Percentiles rank a stretch among this genome's conserved stretches.
These are phyloP conservation scores for Scutellaria baicalensis DNA, from an alignment of 257 asterid species.

Conservation along the genomic window DNA sequence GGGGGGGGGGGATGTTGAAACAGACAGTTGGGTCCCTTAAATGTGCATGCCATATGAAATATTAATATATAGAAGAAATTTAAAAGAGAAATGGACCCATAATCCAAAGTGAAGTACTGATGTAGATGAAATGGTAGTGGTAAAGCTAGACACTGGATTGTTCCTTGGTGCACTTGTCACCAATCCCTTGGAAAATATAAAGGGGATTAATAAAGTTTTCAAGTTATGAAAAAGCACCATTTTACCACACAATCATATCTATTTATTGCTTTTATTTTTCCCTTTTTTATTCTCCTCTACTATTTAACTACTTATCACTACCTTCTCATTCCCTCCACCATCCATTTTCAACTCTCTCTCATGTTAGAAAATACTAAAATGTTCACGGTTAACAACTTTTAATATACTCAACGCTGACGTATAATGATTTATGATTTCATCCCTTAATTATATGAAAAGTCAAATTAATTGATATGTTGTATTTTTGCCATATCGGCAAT, in stretches of 20 bases:
- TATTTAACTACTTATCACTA: neutral
- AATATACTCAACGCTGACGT: too few relatives aligned
- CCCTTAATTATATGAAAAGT: too few relatives aligned
- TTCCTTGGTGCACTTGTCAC: conserved; percentile 38
- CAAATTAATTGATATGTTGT: too few relatives aligned
- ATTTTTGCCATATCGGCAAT: too few relatives aligned
- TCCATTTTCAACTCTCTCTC: conserved; percentile 4
- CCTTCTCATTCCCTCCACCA: neutral
- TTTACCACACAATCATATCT: conserved; percentile 20
- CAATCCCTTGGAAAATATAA: conserved; percentile 17
- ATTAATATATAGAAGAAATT: neutral
- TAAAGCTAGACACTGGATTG: conserved; percentile 44
- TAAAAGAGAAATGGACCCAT: conserved; percentile 9
- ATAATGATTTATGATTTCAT: too few relatives aligned
- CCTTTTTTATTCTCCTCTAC: neutral
- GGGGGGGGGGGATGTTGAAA: too few relatives aligned
- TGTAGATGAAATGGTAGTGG: conserved; percentile 29
- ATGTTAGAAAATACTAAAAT: too few relatives aligned
- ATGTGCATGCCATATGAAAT: conserved; percentile 9
- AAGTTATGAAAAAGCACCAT: neutral
- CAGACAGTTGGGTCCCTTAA: conserved; percentile 16
- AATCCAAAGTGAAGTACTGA: conserved; percentile 7
- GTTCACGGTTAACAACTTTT: too few relatives aligned
- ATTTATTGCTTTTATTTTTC: conserved; percentile 9
- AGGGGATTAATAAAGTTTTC: conserved; percentile 7